phyloP scores from a whole-genome alignment of 768 basidiomycete species.

The Boletellus ananas region DNA sequence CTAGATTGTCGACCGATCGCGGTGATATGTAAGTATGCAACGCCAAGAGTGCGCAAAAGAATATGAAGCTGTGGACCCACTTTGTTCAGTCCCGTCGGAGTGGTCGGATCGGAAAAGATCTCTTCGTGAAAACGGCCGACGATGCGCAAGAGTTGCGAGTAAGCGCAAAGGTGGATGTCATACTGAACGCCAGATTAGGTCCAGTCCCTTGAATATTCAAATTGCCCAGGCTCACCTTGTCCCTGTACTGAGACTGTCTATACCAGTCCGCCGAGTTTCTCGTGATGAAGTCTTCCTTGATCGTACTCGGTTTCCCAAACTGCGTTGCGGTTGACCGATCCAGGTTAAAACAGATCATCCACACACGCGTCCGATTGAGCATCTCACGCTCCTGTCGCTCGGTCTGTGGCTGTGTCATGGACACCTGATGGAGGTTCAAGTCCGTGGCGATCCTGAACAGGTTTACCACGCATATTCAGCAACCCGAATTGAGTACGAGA shows the following conservation, averaged over 20 bases:
- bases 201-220: too few species aligned
- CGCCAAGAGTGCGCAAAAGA: not conserved
- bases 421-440: constrained; percentile 74
- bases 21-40: constrained; percentile 5
- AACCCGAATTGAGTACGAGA: not conserved
- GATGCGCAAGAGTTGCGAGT: constrained; percentile 65
- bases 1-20: constrained; percentile 29
- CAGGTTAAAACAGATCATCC: constrained; percentile 88
- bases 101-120: constrained; percentile 66
- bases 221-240: constrained; percentile 35
- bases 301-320: constrained; percentile 85
- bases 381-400: constrained; percentile 80
- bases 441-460: constrained; percentile 76
- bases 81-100: constrained; percentile 69
- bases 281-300: constrained; percentile 80
- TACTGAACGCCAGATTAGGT: constrained; percentile 39
- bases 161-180: constrained; percentile 73
- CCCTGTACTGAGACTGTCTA: constrained; percentile 60
- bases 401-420: constrained; percentile 55
- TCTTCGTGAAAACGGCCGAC: constrained; percentile 74
- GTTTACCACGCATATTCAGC: not conserved
- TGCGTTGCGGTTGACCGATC: constrained; percentile 86
- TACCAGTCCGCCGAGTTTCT: constrained; percentile 76
- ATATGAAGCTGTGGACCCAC: constrained; percentile 28
- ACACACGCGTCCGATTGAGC: constrained; percentile 79